Percentiles rank a stretch among this genome's conserved stretches.
phyloP scores from a whole-genome alignment of 495 filamentous ascomycete genomes.

The Aspergillus bertholletiae region DNA sequence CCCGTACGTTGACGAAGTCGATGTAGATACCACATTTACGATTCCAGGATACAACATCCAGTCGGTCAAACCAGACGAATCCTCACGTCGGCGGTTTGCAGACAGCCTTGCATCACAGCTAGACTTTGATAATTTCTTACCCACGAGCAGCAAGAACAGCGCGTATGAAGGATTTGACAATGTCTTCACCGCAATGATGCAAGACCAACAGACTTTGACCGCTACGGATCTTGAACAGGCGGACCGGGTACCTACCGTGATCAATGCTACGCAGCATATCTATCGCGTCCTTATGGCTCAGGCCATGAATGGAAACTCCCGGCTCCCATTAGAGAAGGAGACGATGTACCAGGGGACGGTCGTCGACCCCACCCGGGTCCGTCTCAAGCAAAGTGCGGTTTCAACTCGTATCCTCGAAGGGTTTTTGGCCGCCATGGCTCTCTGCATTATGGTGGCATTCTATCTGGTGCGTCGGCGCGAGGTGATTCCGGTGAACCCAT shows the following conservation, averaged over 20 bases:
- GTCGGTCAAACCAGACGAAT: neutral
- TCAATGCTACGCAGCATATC: constrained; percentile 4
- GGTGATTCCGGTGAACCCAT: constrained; percentile 25
- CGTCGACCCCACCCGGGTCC: neutral
- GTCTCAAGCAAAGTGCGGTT: constrained; percentile 24
- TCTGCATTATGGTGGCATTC: constrained; percentile 17
- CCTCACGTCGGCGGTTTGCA: neutral
- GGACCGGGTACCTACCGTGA: neutral
- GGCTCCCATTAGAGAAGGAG: neutral
- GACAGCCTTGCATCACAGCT: neutral
- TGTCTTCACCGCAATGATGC: constrained; percentile 1
- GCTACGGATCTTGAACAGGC: neutral
- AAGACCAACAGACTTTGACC: neutral
- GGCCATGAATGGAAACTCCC: neutral
- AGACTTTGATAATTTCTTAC: neutral
- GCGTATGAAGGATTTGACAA: constrained; percentile 2
- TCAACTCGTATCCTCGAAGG: constrained; percentile 31
- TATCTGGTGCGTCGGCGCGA: constrained; percentile 20
- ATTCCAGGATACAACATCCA: neutral
- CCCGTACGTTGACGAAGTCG: neutral
- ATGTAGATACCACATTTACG: neutral
- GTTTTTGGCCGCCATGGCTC: constrained; percentile 19
- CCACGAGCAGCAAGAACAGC: neutral
- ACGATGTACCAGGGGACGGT: constrained; percentile 3
- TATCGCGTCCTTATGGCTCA: constrained; percentile 10